phyloP scores from a whole-genome alignment of 2,329 filamentous ascomycete species.

The Diaporthe velutina region DNA sequence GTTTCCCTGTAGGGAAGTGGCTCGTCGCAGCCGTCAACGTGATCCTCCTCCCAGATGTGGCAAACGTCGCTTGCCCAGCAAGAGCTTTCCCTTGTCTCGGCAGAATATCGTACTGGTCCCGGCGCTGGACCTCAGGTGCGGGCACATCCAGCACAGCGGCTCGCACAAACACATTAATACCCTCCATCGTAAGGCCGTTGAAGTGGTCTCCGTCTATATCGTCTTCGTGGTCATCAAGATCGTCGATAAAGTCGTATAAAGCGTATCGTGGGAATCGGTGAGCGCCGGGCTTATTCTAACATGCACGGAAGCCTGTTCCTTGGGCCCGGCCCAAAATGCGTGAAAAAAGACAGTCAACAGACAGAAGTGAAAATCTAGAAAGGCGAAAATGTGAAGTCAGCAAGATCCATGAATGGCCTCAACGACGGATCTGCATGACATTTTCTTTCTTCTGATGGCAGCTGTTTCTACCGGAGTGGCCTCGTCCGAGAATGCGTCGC shows the following conservation, averaged over 20 bases:
- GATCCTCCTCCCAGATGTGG: constrained; percentile 17
- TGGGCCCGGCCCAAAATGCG: constrained; percentile 17
- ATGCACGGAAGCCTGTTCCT: constrained; percentile 25
- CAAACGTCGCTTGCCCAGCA: constrained; percentile 1
- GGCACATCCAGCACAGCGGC: background rate
- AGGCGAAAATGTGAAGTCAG: background rate
- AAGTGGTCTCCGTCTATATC: background rate
- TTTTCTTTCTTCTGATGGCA: constrained; percentile 16
- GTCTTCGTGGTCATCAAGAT: constrained; percentile 8
- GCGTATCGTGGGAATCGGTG: background rate
- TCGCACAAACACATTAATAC: background rate
- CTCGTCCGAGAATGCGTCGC: constrained; percentile 19
- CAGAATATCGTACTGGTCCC: background rate
- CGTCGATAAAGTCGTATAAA: background rate
- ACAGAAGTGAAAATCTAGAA: background rate
- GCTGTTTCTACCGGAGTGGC: constrained; percentile 1
- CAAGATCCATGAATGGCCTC: background rate
- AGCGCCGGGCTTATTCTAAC: constrained; percentile 21
- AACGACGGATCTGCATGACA: constrained; percentile 16
- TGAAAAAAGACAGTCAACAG: background rate
- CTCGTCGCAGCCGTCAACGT: constrained; percentile 22
- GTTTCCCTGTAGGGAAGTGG: constrained; percentile 6
- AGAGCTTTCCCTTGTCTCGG: constrained; percentile 4
- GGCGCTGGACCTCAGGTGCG: background rate
- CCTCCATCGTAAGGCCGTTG: background rate